A percentile compares a stretch with the other conserved stretches of the same genome.
phyloP scores from a whole-genome alignment of 2,329 filamentous ascomycete species.

The Sordariomycetes sp. region DNA sequence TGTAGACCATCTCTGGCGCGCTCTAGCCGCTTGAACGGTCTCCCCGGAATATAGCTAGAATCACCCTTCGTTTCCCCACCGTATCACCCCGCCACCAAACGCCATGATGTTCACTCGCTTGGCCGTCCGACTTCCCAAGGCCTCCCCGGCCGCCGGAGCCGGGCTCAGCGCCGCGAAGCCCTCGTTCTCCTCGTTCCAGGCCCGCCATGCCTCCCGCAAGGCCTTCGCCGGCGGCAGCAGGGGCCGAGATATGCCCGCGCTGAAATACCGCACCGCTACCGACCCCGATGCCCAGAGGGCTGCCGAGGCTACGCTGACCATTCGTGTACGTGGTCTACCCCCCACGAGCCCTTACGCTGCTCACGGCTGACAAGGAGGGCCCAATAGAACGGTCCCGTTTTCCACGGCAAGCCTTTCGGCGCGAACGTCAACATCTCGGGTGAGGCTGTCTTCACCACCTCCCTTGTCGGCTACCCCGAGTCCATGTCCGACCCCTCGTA shows the following conservation, averaged over 20 bases:
- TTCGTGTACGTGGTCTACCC: constrained; percentile 51
- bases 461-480: constrained; percentile 94
- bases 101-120: constrained; percentile 48
- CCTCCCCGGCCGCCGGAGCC: constrained; percentile 33
- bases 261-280: constrained; percentile 5
- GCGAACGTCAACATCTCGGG: constrained; percentile 95
- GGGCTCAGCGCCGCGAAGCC: constrained; percentile 16
- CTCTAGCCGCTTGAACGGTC: constrained; percentile 13
- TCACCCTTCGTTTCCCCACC: constrained; percentile 9
- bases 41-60: constrained; percentile 4
- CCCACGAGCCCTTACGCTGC: background rate
- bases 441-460: constrained; percentile 97
- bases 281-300: constrained; percentile 13
- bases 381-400: constrained; percentile 80
- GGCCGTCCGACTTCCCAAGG: constrained; percentile 39
- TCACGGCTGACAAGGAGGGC: constrained; percentile 11
- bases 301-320: constrained; percentile 71
- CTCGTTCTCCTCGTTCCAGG: constrained; percentile 9
- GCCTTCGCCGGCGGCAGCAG: constrained; percentile 44
- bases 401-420: constrained; percentile 92
- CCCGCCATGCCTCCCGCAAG: constrained; percentile 27
- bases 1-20: constrained; percentile 30
- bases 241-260: constrained; percentile 47
- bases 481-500: constrained; percentile 84
- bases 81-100: constrained; percentile 9